Percentiles rank a stretch among this genome's conserved stretches.
Conservation (phyloP, 2,329 filamentous ascomycete genomes). For the Aspergillus sp. region DNA sequence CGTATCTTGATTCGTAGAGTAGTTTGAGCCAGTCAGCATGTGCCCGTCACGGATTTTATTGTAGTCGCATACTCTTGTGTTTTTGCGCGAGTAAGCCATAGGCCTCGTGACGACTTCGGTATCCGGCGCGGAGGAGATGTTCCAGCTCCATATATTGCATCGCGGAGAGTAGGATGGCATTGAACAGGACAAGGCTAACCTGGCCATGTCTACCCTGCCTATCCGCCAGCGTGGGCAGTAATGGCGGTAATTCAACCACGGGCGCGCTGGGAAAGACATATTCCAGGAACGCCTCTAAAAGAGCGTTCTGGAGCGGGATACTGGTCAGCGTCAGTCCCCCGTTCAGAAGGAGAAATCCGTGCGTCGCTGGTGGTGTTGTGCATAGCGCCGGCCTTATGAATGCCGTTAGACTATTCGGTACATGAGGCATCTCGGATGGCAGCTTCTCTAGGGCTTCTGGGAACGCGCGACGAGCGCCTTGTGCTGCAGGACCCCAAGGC, state of each 20-base stretch:
- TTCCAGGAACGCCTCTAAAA: background rate
- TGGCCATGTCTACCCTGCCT: background rate
- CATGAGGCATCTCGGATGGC: background rate
- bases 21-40: background rate
- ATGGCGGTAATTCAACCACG: background rate
- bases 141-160: background rate
- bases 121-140: background rate
- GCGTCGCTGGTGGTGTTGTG: background rate
- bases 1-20: background rate
- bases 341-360: background rate
- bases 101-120: background rate
- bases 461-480: background rate
- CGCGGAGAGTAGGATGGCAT: background rate
- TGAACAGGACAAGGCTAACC: slow-evolving; percentile 1
- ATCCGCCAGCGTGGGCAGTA: background rate
- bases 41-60: background rate
- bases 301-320: background rate
- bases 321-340: background rate
- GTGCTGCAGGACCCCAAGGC: background rate
- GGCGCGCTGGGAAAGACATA: background rate
- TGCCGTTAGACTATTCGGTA: background rate
- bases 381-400: background rate
- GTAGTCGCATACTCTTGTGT: background rate
- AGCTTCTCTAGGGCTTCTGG: background rate
- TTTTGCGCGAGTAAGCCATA: background rate